Conservation (phyloP, 371 early-diverging fungal genomes). For the Mortierella sp. region DNA sequence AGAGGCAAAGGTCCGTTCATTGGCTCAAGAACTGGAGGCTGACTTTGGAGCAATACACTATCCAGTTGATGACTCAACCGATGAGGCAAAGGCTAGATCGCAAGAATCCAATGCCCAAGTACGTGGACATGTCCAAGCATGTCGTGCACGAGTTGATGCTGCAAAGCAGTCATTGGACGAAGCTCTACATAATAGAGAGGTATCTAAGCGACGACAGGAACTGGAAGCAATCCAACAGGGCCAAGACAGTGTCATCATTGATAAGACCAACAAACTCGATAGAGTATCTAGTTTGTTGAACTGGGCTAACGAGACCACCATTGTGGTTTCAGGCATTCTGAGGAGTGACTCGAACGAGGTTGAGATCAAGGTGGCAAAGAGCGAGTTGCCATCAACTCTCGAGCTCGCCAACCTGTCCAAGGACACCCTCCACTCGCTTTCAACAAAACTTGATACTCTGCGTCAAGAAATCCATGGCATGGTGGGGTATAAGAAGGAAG, state of each 20-base stretch:
- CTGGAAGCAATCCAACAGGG: slow-evolving; percentile 18
- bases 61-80: slow-evolving; percentile 31
- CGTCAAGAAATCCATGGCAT: slow-evolving; percentile 30
- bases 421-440: slow-evolving; percentile 13
- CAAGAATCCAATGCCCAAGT: slow-evolving; percentile 30
- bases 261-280: slow-evolving; percentile 27
- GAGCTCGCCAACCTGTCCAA: slow-evolving; percentile 22
- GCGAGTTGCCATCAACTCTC: background rate
- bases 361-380: background rate
- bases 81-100: slow-evolving; percentile 18
- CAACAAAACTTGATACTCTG: slow-evolving; percentile 7
- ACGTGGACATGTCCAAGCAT: slow-evolving; percentile 19
- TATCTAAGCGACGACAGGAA: slow-evolving; percentile 22
- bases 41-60: slow-evolving; percentile 23
- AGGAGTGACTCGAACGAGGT: background rate
- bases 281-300: slow-evolving; percentile 20
- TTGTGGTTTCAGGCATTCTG: slow-evolving; percentile 10
- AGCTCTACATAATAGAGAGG: slow-evolving; percentile 14
- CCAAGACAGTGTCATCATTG: slow-evolving; percentile 21
- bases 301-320: slow-evolving; percentile 34
- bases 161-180: slow-evolving; percentile 19
- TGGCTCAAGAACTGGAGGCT: slow-evolving; percentile 23
- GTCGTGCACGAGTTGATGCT: slow-evolving; percentile 15
- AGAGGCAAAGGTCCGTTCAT: slow-evolving; percentile 20
- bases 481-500: slow-evolving; percentile 26